Percentiles rank a stretch among this genome's conserved stretches.
phyloP scores from a whole-genome alignment of 257 asterid species.

The Catharanthus roseus region DNA sequence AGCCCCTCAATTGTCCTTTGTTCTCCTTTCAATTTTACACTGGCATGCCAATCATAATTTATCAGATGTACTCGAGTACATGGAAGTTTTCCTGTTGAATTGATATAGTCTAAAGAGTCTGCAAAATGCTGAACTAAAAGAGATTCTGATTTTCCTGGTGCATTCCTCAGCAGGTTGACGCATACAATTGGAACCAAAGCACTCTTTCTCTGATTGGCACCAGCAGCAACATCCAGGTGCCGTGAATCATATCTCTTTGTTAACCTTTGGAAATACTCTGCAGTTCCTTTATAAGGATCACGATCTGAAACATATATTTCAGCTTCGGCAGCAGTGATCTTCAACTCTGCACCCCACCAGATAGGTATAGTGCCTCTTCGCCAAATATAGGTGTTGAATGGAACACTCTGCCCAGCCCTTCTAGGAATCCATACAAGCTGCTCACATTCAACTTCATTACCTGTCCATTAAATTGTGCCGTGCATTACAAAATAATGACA shows the following conservation, averaged over 20 bases:
- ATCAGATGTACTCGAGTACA: slow-evolving; percentile 74
- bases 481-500: slow-evolving; percentile 14
- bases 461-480: slow-evolving; percentile 46
- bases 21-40: slow-evolving; percentile 88
- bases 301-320: slow-evolving; percentile 87
- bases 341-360: slow-evolving; percentile 99
- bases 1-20: slow-evolving; percentile 96
- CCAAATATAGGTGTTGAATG: slow-evolving; percentile 89
- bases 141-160: slow-evolving; percentile 91
- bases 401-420: slow-evolving; percentile 71
- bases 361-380: slow-evolving; percentile 98
- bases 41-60: slow-evolving; percentile 99
- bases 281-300: slow-evolving; percentile 91
- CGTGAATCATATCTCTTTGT: slow-evolving; percentile 85
- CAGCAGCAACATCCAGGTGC: slow-evolving; percentile 53
- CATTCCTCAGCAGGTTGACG: slow-evolving; percentile 82
- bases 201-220: slow-evolving; percentile 63
- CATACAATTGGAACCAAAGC: slow-evolving; percentile 90
- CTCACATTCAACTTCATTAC: slow-evolving; percentile 99
- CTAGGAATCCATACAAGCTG: slow-evolving; percentile 93
- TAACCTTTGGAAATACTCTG: slow-evolving; percentile 83
- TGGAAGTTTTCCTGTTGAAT: slow-evolving; percentile 76
- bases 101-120: slow-evolving; percentile 74
- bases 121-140: slow-evolving; percentile 91
- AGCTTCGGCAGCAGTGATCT: slow-evolving; percentile 97